A percentile compares a stretch with the other conserved stretches of the same genome.
These are phyloP conservation scores for Monosporozyma solicola DNA, from an alignment of 805 yeast species.

Conservation along the genomic window DNA sequence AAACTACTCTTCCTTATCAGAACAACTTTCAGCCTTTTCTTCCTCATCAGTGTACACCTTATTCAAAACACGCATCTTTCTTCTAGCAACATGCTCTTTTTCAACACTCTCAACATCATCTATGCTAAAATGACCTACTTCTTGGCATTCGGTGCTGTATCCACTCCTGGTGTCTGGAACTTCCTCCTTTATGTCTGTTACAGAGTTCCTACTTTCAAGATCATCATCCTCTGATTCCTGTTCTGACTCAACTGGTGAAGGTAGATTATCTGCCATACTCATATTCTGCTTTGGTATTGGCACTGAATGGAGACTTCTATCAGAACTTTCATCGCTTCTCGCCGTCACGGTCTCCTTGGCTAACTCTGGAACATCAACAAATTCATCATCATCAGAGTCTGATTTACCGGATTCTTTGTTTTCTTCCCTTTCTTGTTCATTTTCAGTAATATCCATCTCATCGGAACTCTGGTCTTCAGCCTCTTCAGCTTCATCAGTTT, in stretches of 20 bases:
- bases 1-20: neutral
- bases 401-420: neutral
- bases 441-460: constrained; percentile 6
- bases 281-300: neutral
- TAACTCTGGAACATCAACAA: neutral
- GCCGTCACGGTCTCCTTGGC: neutral
- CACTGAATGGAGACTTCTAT: constrained; percentile 2
- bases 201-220: neutral
- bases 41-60: constrained; percentile 12
- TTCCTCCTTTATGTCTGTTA: neutral
- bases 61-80: constrained; percentile 24
- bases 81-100: constrained; percentile 13
- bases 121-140: constrained; percentile 15
- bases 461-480: constrained; percentile 9
- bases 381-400: neutral
- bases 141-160: constrained; percentile 18
- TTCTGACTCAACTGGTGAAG: constrained; percentile 1
- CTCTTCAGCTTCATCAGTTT: constrained; percentile 15
- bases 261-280: neutral
- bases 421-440: constrained; percentile 5
- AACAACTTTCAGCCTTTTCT: constrained; percentile 30
- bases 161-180: neutral
- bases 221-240: constrained; percentile 7
- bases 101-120: constrained; percentile 9
- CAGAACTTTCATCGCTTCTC: constrained; percentile 5